Conservation (phyloP, 169 alveolate genomes). For the Plasmodium gallinaceum region DNA sequence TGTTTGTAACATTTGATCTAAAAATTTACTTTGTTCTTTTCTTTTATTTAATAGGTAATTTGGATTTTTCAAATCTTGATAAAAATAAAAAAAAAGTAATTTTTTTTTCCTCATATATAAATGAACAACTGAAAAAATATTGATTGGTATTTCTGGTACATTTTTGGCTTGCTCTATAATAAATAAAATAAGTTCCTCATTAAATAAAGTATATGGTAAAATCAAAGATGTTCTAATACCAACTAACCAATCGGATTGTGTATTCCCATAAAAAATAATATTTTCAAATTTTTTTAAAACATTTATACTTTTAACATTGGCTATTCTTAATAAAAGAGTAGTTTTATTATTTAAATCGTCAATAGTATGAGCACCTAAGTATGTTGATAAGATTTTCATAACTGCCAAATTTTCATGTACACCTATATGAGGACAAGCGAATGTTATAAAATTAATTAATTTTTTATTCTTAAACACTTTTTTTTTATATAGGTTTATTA, state of each 20-base stretch:
- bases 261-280: conserved; percentile 83
- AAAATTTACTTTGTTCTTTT: conserved; percentile 41
- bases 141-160: conserved; percentile 79
- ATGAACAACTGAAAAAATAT: conserved; percentile 70
- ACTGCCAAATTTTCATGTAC: conserved; percentile 81
- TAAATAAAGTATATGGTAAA: conserved; percentile 78
- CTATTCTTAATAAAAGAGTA: conserved; percentile 75
- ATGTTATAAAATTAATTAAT: conserved; percentile 80
- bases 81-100: conserved; percentile 53
- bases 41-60: conserved; percentile 38
- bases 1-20: conserved; percentile 64
- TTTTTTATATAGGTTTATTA: conserved; percentile 63
- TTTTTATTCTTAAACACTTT: conserved; percentile 73
- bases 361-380: conserved; percentile 81
- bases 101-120: conserved; percentile 73
- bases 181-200: conserved; percentile 49
- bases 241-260: conserved; percentile 84
- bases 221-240: conserved; percentile 86
- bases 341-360: conserved; percentile 84
- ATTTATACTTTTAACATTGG: conserved; percentile 76
- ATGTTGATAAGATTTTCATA: conserved; percentile 72
- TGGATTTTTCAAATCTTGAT: conserved; percentile 61
- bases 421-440: conserved; percentile 87
- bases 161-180: conserved; percentile 74
- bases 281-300: conserved; percentile 77